Evolutionary conservation across 2,329 filamentous ascomycete genomes (phyloP).

Genomic region (Metarhizium album): DNA sequence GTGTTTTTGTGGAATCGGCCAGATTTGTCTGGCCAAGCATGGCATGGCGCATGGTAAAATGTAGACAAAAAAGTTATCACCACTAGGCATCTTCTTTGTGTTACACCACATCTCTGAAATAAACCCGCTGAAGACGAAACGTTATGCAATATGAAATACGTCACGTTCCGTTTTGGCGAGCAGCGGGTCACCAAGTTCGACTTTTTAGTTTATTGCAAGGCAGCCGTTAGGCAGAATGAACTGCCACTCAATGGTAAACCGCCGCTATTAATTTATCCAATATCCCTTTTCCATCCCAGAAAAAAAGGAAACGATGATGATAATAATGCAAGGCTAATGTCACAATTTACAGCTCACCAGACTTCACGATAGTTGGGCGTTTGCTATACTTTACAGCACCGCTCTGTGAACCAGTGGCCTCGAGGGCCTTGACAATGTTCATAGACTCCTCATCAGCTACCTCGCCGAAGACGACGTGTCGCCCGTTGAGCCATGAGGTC

Average conservation of each 20-base stretch:
- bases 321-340: conserved; percentile 9
- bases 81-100: not conserved
- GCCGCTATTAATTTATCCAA: not conserved
- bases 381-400: conserved; percentile 46
- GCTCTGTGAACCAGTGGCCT: conserved; percentile 46
- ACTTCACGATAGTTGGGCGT: conserved; percentile 47
- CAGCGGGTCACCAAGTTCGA: not conserved
- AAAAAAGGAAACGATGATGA: not conserved
- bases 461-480: conserved; percentile 79
- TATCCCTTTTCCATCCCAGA: not conserved
- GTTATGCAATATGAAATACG: not conserved
- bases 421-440: conserved; percentile 47
- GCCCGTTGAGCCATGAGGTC: conserved; percentile 75
- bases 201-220: not conserved
- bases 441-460: conserved; percentile 43
- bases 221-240: not conserved
- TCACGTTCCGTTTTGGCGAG: not conserved
- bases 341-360: conserved; percentile 36
- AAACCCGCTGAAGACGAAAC: too few species aligned
- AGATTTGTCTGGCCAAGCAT: not conserved
- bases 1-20: not conserved
- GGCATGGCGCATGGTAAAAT: not conserved
- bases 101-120: too few species aligned
- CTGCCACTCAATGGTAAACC: conserved; percentile 1
- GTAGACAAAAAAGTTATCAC: not conserved